A percentile compares a stretch with the other conserved stretches of the same genome.
phyloP scores from a whole-genome alignment of 306 rosid species.

The Quercus alba region DNA sequence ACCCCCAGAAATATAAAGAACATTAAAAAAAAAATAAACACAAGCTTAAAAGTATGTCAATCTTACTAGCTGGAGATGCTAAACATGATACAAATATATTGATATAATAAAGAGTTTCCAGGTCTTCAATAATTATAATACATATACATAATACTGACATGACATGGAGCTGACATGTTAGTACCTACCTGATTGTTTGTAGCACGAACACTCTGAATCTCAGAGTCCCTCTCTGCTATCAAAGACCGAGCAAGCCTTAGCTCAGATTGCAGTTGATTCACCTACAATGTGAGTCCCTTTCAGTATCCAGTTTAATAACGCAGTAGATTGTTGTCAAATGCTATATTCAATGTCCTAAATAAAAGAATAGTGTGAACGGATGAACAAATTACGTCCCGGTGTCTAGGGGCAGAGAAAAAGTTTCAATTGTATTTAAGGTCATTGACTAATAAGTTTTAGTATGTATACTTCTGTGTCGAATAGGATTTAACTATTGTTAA shows the following conservation, averaged over 20 bases:
- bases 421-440: background rate
- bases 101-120: background rate
- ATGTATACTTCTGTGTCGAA: background rate
- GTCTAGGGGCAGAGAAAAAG: background rate
- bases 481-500: too few species aligned
- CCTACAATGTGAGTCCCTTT: slow-evolving; percentile 42
- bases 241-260: slow-evolving; percentile 92
- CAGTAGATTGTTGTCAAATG: background rate
- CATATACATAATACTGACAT: background rate
- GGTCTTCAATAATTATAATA: background rate
- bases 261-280: slow-evolving; percentile 90
- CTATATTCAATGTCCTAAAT: background rate
- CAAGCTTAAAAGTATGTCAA: background rate
- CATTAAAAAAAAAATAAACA: background rate
- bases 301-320: background rate
- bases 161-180: background rate
- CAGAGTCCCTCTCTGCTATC: slow-evolving; percentile 89
- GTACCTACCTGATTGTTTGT: slow-evolving; percentile 80
- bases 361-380: background rate
- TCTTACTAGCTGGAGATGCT: background rate
- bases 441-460: background rate
- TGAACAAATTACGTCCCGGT: background rate
- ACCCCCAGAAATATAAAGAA: background rate
- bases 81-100: background rate
- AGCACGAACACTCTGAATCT: slow-evolving; percentile 70